phyloP scores from a whole-genome alignment of 768 basidiomycete genomes.

The Lentinula sp. region DNA sequence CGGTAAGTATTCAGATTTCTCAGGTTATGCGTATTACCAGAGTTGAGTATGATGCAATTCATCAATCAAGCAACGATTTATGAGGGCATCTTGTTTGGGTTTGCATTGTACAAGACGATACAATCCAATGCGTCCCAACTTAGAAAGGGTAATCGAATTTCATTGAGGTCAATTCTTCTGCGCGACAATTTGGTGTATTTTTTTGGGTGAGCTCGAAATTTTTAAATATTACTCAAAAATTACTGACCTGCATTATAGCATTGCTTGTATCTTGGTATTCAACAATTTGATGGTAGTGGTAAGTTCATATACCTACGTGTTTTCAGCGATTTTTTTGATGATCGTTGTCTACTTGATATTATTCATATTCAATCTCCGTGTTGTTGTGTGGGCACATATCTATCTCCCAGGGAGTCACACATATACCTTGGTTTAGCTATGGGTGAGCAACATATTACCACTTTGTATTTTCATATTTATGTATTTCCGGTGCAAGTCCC shows the following conservation, averaged over 20 bases:
- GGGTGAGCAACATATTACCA: slow-evolving; percentile 16
- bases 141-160: slow-evolving; percentile 17
- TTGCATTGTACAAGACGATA: slow-evolving; percentile 29
- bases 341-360: no score
- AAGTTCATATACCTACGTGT: slow-evolving; percentile 7
- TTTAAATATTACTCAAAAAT: no score
- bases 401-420: slow-evolving; percentile 27
- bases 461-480: background rate
- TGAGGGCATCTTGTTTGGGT: slow-evolving; percentile 26
- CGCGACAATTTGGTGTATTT: slow-evolving; percentile 41
- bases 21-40: background rate
- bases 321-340: no score
- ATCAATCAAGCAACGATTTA: slow-evolving; percentile 26
- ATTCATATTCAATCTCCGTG: no score
- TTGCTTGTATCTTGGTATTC: slow-evolving; percentile 32
- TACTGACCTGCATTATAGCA: slow-evolving; percentile 16
- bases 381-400: background rate
- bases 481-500: slow-evolving; percentile 18
- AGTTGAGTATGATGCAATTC: no score
- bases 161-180: slow-evolving; percentile 28
- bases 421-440: slow-evolving; percentile 46
- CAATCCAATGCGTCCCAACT: slow-evolving; percentile 18
- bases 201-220: slow-evolving; percentile 23
- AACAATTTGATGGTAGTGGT: slow-evolving; percentile 43
- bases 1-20: slow-evolving; percentile 17